Percentiles rank a stretch among this genome's conserved stretches.
Evolutionary conservation across 2,329 filamentous ascomycete genomes (phyloP).

Genomic region (Nemania sp.): DNA sequence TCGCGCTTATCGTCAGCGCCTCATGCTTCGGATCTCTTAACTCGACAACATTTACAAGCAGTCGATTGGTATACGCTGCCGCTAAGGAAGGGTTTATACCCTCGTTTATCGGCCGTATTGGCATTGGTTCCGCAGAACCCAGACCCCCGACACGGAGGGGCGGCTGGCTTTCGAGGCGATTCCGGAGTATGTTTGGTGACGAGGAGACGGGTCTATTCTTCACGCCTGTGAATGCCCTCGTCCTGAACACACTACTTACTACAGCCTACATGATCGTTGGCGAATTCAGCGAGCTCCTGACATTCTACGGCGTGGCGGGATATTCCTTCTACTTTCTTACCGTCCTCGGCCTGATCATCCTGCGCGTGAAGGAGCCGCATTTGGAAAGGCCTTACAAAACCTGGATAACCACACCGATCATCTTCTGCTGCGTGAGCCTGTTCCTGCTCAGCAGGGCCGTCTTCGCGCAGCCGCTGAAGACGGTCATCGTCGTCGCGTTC

Average conservation of each 20-base stretch:
- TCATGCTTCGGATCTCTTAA: constrained; percentile 96
- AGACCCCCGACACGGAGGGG: constrained; percentile 53
- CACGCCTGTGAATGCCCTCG: constrained; percentile 90
- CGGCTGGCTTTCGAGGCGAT: constrained; percentile 61
- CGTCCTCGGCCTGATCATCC: constrained; percentile 87
- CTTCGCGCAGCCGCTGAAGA: constrained; percentile 90
- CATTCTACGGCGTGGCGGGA: constrained; percentile 95
- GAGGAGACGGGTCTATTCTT: constrained; percentile 81
- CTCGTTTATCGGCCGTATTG: constrained; percentile 79
- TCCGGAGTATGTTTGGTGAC: constrained; percentile 72
- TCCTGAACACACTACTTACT: constrained; percentile 78
- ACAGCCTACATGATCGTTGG: constrained; percentile 79
- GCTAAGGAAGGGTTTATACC: constrained; percentile 96
- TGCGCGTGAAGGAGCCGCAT: constrained; percentile 83
- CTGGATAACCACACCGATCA: constrained; percentile 96
- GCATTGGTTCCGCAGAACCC: constrained; percentile 57
- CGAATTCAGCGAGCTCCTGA: constrained; percentile 89
- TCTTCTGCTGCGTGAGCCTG: constrained; percentile 96
- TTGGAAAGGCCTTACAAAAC: constrained; percentile 91
- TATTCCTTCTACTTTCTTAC: constrained; percentile 98
- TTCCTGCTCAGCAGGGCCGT: constrained; percentile 88
- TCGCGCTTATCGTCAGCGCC: constrained; percentile 86
- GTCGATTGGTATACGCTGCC: constrained; percentile 88
- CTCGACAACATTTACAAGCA: constrained; percentile 90
- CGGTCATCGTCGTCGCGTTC: constrained; percentile 82